phyloP scores from a whole-genome alignment of 2,329 filamentous ascomycete species.

The Paracamarosporium sp. region DNA sequence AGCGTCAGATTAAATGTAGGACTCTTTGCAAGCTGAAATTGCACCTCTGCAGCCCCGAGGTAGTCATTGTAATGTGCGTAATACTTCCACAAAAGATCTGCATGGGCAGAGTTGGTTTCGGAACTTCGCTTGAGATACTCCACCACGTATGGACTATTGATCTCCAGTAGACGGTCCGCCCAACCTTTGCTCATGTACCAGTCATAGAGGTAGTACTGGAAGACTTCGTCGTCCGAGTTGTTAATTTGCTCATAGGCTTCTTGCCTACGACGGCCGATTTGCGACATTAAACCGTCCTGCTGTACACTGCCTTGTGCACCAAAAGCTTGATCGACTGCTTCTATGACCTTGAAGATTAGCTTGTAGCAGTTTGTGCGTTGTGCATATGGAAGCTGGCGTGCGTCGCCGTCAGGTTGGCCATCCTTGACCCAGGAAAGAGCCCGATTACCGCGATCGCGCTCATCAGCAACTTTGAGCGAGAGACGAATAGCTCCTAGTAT shows the following conservation, averaged over 20 bases:
- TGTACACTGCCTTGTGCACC: slow-evolving; percentile 72
- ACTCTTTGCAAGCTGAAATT: slow-evolving; percentile 83
- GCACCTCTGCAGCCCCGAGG: slow-evolving; percentile 86
- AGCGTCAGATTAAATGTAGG: slow-evolving; percentile 75
- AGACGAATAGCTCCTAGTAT: slow-evolving; percentile 77
- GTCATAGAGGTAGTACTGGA: slow-evolving; percentile 95
- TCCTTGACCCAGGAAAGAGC: slow-evolving; percentile 89
- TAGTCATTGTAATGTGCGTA: slow-evolving; percentile 85
- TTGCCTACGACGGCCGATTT: slow-evolving; percentile 77
- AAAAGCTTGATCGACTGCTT: slow-evolving; percentile 75
- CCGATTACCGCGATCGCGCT: slow-evolving; percentile 85
- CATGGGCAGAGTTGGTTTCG: slow-evolving; percentile 73
- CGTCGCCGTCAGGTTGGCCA: slow-evolving; percentile 72
- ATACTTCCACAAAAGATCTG: slow-evolving; percentile 91
- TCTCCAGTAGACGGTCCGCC: slow-evolving; percentile 83
- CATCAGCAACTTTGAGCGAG: slow-evolving; percentile 80
- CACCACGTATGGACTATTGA: slow-evolving; percentile 84
- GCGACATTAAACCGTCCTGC: slow-evolving; percentile 75
- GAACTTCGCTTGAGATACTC: slow-evolving; percentile 84
- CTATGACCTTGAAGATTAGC: slow-evolving; percentile 83
- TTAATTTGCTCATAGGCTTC: slow-evolving; percentile 94
- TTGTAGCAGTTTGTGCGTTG: slow-evolving; percentile 82
- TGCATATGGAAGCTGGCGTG: slow-evolving; percentile 70
- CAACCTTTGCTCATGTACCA: slow-evolving; percentile 91
- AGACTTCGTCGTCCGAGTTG: slow-evolving; percentile 86